Evolutionary conservation across 441 rosid species (phyloP).

Genomic region (Gossypium lobatum): DNA sequence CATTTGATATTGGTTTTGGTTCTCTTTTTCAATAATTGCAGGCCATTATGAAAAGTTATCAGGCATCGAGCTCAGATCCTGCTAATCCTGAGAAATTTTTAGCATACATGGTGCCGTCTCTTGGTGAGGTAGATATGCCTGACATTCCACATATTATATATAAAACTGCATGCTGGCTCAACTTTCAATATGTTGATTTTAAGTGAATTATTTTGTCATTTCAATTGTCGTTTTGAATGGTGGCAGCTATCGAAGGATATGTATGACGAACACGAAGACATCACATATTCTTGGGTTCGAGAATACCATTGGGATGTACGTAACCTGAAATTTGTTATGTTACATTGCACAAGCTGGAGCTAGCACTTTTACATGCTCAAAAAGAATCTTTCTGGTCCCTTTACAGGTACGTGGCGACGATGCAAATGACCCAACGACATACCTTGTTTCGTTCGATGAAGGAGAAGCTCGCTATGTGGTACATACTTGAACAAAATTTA

Average conservation of each 20-base stretch:
- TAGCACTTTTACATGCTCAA: slow-evolving; percentile 5
- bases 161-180: not conserved
- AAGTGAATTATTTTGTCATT: not conserved
- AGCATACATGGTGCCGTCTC: slow-evolving; percentile 85
- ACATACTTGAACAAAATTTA: slow-evolving; percentile 16
- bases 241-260: slow-evolving; percentile 75
- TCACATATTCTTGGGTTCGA: slow-evolving; percentile 79
- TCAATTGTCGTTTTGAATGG: slow-evolving; percentile 12
- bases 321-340: slow-evolving; percentile 17
- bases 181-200: not conserved
- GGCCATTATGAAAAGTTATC: slow-evolving; percentile 93
- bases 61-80: slow-evolving; percentile 62
- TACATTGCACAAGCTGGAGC: not conserved
- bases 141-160: not conserved
- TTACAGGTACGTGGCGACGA: slow-evolving; percentile 66
- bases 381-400: slow-evolving; percentile 2
- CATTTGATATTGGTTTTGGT: slow-evolving; percentile 6
- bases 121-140: slow-evolving; percentile 58
- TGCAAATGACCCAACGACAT: slow-evolving; percentile 65
- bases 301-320: slow-evolving; percentile 97
- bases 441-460: slow-evolving; percentile 75
- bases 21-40: slow-evolving; percentile 23
- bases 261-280: slow-evolving; percentile 70
- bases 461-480: slow-evolving; percentile 79
- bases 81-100: slow-evolving; percentile 74